phyloP scores from a whole-genome alignment of 441 rosid species.

The Theobroma grandiflorum region DNA sequence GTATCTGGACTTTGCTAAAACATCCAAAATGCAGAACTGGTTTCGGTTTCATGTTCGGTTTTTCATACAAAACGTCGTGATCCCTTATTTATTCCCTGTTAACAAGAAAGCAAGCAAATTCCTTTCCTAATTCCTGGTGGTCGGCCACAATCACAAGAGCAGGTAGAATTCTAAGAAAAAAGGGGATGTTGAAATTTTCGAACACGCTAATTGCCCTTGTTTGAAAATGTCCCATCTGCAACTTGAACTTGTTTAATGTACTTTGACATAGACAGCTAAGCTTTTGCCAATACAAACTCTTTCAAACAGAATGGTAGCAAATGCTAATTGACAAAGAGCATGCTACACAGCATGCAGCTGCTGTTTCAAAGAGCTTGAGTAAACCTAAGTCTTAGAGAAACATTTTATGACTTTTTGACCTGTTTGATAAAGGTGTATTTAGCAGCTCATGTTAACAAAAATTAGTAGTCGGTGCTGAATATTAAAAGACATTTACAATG shows the following conservation, averaged over 20 bases:
- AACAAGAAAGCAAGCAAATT: neutral
- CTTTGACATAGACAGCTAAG: neutral
- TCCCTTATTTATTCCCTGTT: neutral
- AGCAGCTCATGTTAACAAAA: too few relatives aligned
- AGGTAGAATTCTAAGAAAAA: neutral
- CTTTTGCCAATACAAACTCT: neutral
- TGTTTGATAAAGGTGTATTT: neutral
- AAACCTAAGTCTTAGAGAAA: neutral
- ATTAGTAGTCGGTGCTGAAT: neutral
- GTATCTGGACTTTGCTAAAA: too few relatives aligned
- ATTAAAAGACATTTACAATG: neutral
- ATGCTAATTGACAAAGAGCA: neutral
- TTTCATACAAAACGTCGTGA: neutral
- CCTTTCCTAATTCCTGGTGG: neutral
- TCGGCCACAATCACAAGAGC: neutral
- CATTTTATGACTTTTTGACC: neutral
- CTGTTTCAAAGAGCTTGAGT: too few relatives aligned
- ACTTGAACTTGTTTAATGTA: neutral
- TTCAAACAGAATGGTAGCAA: neutral
- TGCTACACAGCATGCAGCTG: too few relatives aligned
- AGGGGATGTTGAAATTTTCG: slow-evolving; percentile 2
- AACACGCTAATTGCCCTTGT: neutral
- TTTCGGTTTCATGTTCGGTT: too few relatives aligned
- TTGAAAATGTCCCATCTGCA: neutral
- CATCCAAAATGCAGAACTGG: neutral